Evolutionary conservation across 345 rosid species (phyloP).

Genomic region (Citrus maxima): DNA sequence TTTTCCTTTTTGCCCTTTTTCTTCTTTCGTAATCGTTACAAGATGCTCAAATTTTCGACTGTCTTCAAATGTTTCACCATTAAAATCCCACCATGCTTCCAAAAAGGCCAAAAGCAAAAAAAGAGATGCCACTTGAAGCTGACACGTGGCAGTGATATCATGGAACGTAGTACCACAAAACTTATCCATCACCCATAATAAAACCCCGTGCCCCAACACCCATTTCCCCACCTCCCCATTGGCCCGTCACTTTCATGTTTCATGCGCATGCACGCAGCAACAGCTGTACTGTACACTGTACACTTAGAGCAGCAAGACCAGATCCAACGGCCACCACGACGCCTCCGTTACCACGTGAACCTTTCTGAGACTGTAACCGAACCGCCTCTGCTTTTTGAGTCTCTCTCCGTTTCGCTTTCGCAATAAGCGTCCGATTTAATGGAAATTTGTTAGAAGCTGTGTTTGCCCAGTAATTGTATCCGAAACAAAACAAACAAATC

Average conservation of each 20-base stretch:
- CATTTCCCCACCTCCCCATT: background rate
- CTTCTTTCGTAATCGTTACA: background rate
- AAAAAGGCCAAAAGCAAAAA: background rate
- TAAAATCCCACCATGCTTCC: too few relatives aligned
- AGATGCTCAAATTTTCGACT: background rate
- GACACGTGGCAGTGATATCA: background rate
- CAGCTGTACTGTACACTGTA: slow-evolving; percentile 1
- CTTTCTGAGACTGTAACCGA: background rate
- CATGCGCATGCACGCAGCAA: background rate
- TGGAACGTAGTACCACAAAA: background rate
- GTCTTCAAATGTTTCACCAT: too few relatives aligned
- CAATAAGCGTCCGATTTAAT: slow-evolving; percentile 19
- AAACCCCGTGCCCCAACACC: background rate
- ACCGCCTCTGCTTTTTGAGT: background rate
- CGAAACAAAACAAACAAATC: too few relatives aligned
- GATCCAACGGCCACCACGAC: slow-evolving; percentile 11
- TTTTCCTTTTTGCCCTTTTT: too few relatives aligned
- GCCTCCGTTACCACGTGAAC: slow-evolving; percentile 26
- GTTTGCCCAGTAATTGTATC: too few relatives aligned
- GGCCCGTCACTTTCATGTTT: slow-evolving; percentile 16
- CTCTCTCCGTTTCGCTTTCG: slow-evolving; percentile 10
- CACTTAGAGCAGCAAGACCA: background rate
- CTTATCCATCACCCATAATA: background rate
- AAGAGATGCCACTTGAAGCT: background rate
- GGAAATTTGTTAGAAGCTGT: slow-evolving; percentile 14